Base-by-base conservation (phyloP, 208 protist genomes). In the Crithidia expoeki region DNA sequence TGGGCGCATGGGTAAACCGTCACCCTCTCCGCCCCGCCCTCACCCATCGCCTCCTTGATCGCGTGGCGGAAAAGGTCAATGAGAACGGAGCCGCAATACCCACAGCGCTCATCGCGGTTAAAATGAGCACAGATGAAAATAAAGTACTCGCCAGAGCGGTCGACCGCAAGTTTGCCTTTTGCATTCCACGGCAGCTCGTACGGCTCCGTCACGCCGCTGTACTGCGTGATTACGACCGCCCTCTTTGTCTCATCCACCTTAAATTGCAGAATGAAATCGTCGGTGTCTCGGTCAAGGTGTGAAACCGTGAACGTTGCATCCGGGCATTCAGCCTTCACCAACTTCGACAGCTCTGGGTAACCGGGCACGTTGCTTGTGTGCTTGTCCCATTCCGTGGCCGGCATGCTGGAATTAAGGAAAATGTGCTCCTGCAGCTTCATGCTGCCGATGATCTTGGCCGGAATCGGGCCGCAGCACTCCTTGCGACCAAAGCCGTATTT, bases 71-170 rank as follows among this genome's bases (percentile, higher is more conserved):
- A 70, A 23, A 96, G 84, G 49, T 95, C 89, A 12, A 92, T 69
- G 38, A 97, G 85, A 30, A 97, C 80, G 27, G 88, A 70, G 11
- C 94, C 94, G 60, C 94, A 97, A 80, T 91, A 97, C 28, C 90
- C 94, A 36, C 94, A 97, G 40, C 94, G 89, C 36, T 64, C 59
- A 57, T 97, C 94, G 19, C 94, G 83, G 14, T 76, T 71, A 67
- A 74, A 82, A 75, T 97, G 94, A 0, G 88, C 65, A 58, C 94
- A 97, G 42, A 96, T 78, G 62, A 96, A 94, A 33, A 97, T 71
- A 74, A 96, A 94, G 51, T 79, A 81, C 52, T 95, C 88, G n/a
- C 80, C 78, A 21, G 85, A 90, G 52, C 88, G 86, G 71, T 95
- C 89, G 25, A 81, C 77, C n/a, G 71, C 72, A n/a, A 95, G 52